phyloP scores from a whole-genome alignment of 2,329 filamentous ascomycete genomes.

The Aspergillus proliferans region DNA sequence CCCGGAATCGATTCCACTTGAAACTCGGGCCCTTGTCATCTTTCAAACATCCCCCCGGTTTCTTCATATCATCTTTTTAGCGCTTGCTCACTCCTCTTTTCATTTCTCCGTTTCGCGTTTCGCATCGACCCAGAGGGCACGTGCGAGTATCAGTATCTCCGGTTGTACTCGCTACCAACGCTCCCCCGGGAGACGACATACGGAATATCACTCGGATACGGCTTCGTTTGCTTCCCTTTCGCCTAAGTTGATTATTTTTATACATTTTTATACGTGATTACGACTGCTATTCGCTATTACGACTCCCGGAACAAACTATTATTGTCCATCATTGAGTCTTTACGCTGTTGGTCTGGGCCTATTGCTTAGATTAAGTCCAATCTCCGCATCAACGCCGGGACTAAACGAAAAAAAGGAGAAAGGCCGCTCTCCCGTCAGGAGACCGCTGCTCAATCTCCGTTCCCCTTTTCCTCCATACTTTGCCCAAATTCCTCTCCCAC shows the following conservation, averaged over 20 bases:
- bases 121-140: not conserved
- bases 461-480: slow-evolving; percentile 1
- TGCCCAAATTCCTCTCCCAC: not conserved
- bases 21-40: not conserved
- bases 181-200: too few relatives aligned
- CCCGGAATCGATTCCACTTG: not conserved
- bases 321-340: not conserved
- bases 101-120: not conserved
- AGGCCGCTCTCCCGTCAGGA: not conserved
- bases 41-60: not conserved
- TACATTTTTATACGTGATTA: not conserved
- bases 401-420: not conserved
- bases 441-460: not conserved
- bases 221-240: too few relatives aligned
- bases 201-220: too few relatives aligned
- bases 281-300: not conserved
- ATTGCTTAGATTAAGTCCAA: not conserved
- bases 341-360: not conserved
- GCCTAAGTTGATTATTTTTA: too few relatives aligned
- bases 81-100: not conserved
- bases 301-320: not conserved
- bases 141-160: not conserved
- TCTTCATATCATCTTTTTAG: not conserved
- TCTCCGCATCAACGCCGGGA: not conserved
- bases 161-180: not conserved